phyloP scores from a whole-genome alignment of 768 basidiomycete species.

The Phanerodontia chrysosporium region DNA sequence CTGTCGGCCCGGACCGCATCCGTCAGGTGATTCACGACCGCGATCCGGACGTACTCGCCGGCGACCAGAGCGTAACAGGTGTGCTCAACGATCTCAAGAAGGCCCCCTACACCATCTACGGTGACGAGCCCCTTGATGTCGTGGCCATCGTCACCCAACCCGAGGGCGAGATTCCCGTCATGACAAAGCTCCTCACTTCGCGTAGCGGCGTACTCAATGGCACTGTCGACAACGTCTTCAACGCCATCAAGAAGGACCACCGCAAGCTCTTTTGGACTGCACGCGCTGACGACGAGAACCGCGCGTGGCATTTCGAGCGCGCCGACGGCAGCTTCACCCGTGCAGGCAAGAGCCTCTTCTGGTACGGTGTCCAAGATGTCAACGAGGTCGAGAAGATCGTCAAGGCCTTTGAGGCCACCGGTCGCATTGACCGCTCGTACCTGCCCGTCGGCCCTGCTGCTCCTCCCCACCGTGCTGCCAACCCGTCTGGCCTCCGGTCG shows the following conservation, averaged over 20 bases:
- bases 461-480: slow-evolving; percentile 45
- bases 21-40: slow-evolving; percentile 94
- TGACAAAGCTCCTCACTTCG: slow-evolving; percentile 89
- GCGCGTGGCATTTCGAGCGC: slow-evolving; percentile 97
- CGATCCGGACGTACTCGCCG: slow-evolving; percentile 85
- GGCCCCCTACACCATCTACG: slow-evolving; percentile 90
- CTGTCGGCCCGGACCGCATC: slow-evolving; percentile 89
- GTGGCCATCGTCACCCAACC: slow-evolving; percentile 94
- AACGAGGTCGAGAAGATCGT: slow-evolving; percentile 88
- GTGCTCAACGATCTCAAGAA: slow-evolving; percentile 79
- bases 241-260: slow-evolving; percentile 93
- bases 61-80: slow-evolving; percentile 81
- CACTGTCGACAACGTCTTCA: slow-evolving; percentile 96
- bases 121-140: slow-evolving; percentile 96
- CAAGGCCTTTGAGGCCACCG: slow-evolving; percentile 64
- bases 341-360: slow-evolving; percentile 91
- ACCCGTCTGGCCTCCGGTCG: slow-evolving; percentile 38
- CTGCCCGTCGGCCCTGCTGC: slow-evolving; percentile 84
- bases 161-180: slow-evolving; percentile 79
- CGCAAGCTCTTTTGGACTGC: slow-evolving; percentile 97
- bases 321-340: slow-evolving; percentile 97
- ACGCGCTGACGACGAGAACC: slow-evolving; percentile 92
- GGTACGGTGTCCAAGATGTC: slow-evolving; percentile 93
- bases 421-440: slow-evolving; percentile 81
- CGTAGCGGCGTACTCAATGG: slow-evolving; percentile 88